These are phyloP conservation scores for Solanum arcanum DNA, from an alignment of 257 asterid species.

Conservation along the genomic window DNA sequence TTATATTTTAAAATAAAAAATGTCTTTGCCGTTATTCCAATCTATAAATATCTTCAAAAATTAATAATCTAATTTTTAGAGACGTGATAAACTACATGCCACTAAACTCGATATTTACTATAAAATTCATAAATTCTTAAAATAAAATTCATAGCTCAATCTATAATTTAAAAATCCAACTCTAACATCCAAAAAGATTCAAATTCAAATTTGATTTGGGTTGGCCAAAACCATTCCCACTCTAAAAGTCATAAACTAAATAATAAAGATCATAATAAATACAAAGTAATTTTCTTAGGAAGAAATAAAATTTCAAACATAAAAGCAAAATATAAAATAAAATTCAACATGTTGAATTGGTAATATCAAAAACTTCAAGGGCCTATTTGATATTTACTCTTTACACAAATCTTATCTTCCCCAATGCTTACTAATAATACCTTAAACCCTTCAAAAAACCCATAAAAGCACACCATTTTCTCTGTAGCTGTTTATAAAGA, in stretches of 20 bases:
- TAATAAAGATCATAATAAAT: neutral
- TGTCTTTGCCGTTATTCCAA: rapidly evolving
- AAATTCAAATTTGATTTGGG: neutral
- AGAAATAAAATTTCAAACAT: neutral
- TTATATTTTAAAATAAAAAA: too few species aligned
- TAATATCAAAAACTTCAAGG: neutral
- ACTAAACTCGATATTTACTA: too few species aligned
- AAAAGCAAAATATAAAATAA: too few species aligned
- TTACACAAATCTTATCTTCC: neutral
- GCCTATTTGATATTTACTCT: neutral
- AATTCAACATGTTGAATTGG: neutral
- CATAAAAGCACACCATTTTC: neutral
- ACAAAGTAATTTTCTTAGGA: neutral
- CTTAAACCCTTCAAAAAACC: neutral
- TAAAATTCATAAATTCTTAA: too few species aligned
- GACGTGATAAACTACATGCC: too few species aligned
- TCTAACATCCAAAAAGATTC: neutral
- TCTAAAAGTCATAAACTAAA: too few species aligned
- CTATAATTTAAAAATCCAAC: too few species aligned
- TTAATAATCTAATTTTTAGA: too few species aligned
- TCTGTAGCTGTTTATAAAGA: neutral
- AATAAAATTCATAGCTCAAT: neutral
- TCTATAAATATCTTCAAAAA: rapidly evolving
- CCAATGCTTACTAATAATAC: neutral
- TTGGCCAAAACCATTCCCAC: neutral